Evolutionary conservation across 1,284 basidiomycete species (phyloP), one percentile per base, ranked within the genome.

Genomic region (Cystobasidium pallidum): DNA sequence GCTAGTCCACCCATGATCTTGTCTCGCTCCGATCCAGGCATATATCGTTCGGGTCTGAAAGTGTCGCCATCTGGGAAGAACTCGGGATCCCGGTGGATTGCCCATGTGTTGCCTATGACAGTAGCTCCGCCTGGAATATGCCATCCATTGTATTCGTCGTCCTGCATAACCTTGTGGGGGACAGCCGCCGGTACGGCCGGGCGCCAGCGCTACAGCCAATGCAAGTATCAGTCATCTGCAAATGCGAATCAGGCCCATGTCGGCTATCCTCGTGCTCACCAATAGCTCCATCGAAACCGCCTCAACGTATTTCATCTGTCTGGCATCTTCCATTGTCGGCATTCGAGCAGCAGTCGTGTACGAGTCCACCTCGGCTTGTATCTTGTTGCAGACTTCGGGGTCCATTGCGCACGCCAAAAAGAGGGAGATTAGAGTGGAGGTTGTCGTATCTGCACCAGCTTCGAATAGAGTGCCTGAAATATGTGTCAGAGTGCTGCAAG

Each of bases 31-130:
- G 28, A 21, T 3, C 66, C 26, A 65, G 62, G 62, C 24, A 78
- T 55, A 57, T 77, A 78, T n/a, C 77, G 55, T 45, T 78, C 76
- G 0, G 77, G 77, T 17, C 66, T 28, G 72, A 78, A 78, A 0
- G 52, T 28, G 26, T 78, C 77, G 28, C 74, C 75, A 3, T 78
- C 68, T 1, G 68, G 58, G 51, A 78, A 78, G 52, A 76, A 74
- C 0, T 63, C 45, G 0, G 45, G 41, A 49, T 78, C 77, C 10
- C 75, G 45, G 6, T 59, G 70, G 58, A 78, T 77, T 0, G 73
- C 73, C 76, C 76, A 78, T 55, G 77, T 77, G 3, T 76, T 77
- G 11, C 73, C 75, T 43, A 77, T 68, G 15, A 78, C 73, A 0
- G 73, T 67, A 13, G 75, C 73, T 8, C 77, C 77, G 41, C 72